Evolutionary conservation across 208 protist genomes (phyloP), one percentile per base, ranked within the genome.

Genomic region (Trypanosoma avium): DNA sequence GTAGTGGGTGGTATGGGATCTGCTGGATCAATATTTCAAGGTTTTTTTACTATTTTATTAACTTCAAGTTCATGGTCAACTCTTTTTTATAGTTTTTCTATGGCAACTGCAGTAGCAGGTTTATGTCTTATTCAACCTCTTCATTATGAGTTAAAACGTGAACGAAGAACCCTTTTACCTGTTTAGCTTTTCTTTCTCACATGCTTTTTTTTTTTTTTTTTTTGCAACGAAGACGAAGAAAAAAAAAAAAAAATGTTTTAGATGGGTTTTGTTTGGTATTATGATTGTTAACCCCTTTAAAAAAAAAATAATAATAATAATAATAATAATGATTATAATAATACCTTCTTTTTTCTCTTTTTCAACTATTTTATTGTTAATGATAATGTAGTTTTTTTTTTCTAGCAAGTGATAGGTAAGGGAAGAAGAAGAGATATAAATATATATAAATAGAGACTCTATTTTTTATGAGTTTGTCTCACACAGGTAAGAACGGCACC

Each of bases 1-100:
- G 30, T 83, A 4, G 69, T 83, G 12, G 73, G 73, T 22, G 77
- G 77, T 26, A 63, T 83, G 26, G 77, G 77, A 13, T 71, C 77
- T 4, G 43, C 74, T 0, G 77, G 77, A 12, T 73, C 77, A 26
- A 75, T 75, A 8, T 32, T 77, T 42, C 73, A 78, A 50, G 77
- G 77, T 4, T 27, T 68, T 13, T 57, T 79, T 24, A 76, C 68
- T 9, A 68, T 62, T 8, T 15, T 66, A 7, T 27, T 79, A 26
- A 53, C 47, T 26, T 52, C 61, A 35, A 67, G 22, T 8, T 79
- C 68, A 9, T 83, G 77, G 77, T 42, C 48, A 10, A 46, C 47
- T 0, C 30, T 83, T 12, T 79, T 79, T 64, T 33, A 67, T 21
- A 43, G 43, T 42, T 69, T 83, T 15, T 48, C 35, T 12, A 38